These are phyloP conservation scores for Lablab purpureus DNA, from an alignment of 306 rosid genomes.

Conservation along the genomic window DNA sequence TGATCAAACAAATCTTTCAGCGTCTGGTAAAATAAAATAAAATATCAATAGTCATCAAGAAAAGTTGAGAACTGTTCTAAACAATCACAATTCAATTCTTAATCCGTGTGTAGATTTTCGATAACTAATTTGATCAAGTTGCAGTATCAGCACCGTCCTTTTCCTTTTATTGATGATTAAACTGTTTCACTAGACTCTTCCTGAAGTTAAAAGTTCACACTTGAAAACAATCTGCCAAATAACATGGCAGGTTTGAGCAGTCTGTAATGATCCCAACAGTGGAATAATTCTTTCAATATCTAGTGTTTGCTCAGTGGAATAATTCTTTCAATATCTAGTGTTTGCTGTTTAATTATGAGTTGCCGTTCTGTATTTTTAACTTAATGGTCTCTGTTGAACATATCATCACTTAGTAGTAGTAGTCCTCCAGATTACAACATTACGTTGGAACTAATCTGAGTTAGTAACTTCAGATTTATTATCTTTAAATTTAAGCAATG, in stretches of 20 bases:
- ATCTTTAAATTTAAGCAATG: neutral
- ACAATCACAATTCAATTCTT: neutral
- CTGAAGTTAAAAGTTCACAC: neutral
- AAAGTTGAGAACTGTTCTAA: neutral
- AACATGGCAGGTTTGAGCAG: neutral
- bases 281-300: conserved; percentile 10
- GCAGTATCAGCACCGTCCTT: conserved; percentile 20
- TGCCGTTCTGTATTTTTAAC: neutral
- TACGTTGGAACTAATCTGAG: neutral
- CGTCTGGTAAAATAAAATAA: conserved; percentile 18
- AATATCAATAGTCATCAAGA: neutral
- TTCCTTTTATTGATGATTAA: neutral
- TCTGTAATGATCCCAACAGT: neutral
- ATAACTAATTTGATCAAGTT: neutral
- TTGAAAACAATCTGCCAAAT: neutral
- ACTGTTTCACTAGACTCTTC: neutral
- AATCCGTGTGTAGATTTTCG: neutral
- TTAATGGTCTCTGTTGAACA: conserved; percentile 8
- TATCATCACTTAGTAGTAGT: neutral
- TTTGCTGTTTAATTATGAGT: neutral
- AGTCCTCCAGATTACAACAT: conserved; percentile 1
- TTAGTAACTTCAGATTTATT: neutral
- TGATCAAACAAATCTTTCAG: conserved; percentile 42
- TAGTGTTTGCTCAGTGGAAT: neutral
- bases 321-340: neutral